Evolutionary conservation across 2,329 filamentous ascomycete genomes (phyloP).

Genomic region (Aspergillus persii): DNA sequence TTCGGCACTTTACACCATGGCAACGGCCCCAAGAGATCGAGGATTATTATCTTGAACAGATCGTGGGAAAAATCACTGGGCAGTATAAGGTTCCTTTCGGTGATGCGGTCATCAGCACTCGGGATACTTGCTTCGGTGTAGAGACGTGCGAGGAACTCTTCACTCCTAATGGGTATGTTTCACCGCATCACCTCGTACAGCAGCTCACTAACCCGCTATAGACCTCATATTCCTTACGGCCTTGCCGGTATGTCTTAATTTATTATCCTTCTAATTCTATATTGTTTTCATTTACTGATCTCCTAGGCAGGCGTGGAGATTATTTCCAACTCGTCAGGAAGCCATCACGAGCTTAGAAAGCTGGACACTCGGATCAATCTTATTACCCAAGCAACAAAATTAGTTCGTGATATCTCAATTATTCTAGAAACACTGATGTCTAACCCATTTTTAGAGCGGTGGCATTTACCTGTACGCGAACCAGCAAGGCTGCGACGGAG

Average conservation of each 20-base stretch:
- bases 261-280: slow-evolving; percentile 33
- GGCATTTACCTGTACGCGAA: slow-evolving; percentile 61
- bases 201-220: slow-evolving; percentile 25
- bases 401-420: slow-evolving; percentile 13
- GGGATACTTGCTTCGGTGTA: slow-evolving; percentile 61
- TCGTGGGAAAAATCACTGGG: slow-evolving; percentile 57
- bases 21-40: slow-evolving; percentile 56
- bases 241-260: slow-evolving; percentile 37
- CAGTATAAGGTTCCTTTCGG: slow-evolving; percentile 63
- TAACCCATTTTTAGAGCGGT: slow-evolving; percentile 34
- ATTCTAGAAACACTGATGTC: not conserved
- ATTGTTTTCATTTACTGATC: slow-evolving; percentile 46
- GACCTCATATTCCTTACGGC: slow-evolving; percentile 59
- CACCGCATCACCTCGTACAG: slow-evolving; percentile 4
- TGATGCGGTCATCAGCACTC: slow-evolving; percentile 62
- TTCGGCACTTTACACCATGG: slow-evolving; percentile 65
- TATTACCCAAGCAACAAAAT: slow-evolving; percentile 62
- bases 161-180: slow-evolving; percentile 48
- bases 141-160: slow-evolving; percentile 71
- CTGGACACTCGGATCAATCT: slow-evolving; percentile 62
- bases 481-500: slow-evolving; percentile 58
- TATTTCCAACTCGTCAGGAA: slow-evolving; percentile 67
- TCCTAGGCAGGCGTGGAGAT: slow-evolving; percentile 63
- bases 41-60: slow-evolving; percentile 62
- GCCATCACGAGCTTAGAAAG: slow-evolving; percentile 67